Evolutionary conservation across 768 basidiomycete species (phyloP).

Genomic region (Hygrocybe coccinea): DNA sequence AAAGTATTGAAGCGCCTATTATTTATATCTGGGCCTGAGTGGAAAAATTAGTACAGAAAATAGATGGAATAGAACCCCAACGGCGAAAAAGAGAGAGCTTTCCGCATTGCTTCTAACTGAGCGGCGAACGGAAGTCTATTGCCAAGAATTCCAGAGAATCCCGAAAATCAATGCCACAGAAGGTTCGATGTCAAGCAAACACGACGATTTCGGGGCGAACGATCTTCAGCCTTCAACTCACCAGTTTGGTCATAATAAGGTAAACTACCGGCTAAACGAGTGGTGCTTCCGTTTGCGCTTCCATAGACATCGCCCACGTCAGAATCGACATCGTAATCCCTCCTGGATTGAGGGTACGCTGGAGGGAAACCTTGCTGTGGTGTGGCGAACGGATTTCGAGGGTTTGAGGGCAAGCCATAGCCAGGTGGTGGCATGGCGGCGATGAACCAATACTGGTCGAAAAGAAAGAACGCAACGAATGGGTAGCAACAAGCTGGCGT

Average conservation of each 20-base stretch:
- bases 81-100: constrained; percentile 16
- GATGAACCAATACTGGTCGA: not conserved
- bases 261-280: constrained; percentile 31
- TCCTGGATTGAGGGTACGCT: constrained; percentile 24
- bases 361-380: constrained; percentile 7
- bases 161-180: too few species aligned
- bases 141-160: too few species aligned
- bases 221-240: constrained; percentile 7
- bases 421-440: not conserved
- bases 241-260: constrained; percentile 24
- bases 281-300: constrained; percentile 26
- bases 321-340: constrained; percentile 39
- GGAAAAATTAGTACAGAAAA: constrained; percentile 1
- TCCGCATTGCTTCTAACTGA: too few species aligned
- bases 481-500: not conserved
- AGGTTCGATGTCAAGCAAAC: not conserved
- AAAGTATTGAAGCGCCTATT: constrained; percentile 46
- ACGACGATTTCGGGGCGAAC: constrained; percentile 6
- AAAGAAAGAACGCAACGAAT: not conserved
- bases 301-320: constrained; percentile 34
- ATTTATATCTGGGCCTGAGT: constrained; percentile 30
- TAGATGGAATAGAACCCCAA: constrained; percentile 15
- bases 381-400: constrained; percentile 14
- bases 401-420: constrained; percentile 2
- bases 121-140: too few species aligned